Evolutionary conservation across 73 alveolate species (phyloP).

Genomic region (Diophrys appendiculata): DNA sequence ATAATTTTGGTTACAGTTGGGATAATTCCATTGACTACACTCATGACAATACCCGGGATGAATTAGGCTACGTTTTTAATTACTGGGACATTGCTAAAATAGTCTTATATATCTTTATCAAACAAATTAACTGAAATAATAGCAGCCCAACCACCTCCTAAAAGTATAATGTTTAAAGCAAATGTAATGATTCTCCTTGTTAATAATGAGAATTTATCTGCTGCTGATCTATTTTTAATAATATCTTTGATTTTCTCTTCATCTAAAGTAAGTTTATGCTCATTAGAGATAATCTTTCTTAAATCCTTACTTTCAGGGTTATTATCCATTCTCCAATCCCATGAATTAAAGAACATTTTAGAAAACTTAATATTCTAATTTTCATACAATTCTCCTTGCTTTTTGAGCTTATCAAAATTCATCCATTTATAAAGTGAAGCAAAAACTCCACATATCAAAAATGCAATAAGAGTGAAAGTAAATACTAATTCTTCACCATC

Average conservation of each 20-base stretch:
- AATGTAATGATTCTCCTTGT: conserved; percentile 45
- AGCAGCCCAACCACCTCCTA: conserved; percentile 55
- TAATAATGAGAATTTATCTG: conserved; percentile 44
- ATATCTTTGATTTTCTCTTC: conserved; percentile 54
- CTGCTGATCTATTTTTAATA: conserved; percentile 46
- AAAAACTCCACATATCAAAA: conserved; percentile 26
- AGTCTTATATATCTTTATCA: conserved; percentile 17
- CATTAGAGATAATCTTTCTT: conserved; percentile 14
- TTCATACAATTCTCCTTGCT: conserved; percentile 43
- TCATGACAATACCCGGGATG: conserved; percentile 31
- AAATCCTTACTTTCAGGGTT: conserved; percentile 42
- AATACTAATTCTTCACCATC: conserved; percentile 18
- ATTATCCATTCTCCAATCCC: conserved; percentile 58
- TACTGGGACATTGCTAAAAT: not conserved
- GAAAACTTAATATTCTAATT: conserved; percentile 51
- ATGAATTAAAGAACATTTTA: conserved; percentile 49
- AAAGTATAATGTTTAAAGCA: conserved; percentile 12
- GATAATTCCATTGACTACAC: conserved; percentile 46
- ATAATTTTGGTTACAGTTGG: conserved; percentile 59
- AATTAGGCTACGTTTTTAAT: conserved; percentile 3
- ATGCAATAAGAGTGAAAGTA: conserved; percentile 28
- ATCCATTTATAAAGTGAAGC: conserved; percentile 48
- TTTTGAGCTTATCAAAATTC: conserved; percentile 30
- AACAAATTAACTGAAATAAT: conserved; percentile 40
- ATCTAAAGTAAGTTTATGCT: conserved; percentile 33